phyloP scores from a whole-genome alignment of 2,329 filamentous ascomycete genomes.

The Neophaeococcomyces aloes region DNA sequence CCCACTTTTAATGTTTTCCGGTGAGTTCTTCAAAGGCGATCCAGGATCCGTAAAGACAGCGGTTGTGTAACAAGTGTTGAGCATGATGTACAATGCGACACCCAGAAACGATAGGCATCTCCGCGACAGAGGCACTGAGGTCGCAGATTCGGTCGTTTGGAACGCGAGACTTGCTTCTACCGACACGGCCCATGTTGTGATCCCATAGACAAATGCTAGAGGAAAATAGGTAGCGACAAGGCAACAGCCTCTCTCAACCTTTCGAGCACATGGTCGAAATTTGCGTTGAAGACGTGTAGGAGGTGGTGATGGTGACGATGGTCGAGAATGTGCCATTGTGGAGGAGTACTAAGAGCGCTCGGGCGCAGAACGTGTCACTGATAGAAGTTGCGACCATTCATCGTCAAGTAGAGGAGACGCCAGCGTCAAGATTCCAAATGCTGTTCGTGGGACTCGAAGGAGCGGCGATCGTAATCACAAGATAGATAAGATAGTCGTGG shows the following conservation, averaged over 20 bases:
- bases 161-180: constrained; percentile 64
- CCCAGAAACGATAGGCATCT: constrained; percentile 50
- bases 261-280: constrained; percentile 33
- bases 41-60: constrained; percentile 91
- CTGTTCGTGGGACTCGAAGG: no score
- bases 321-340: constrained; percentile 21
- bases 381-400: no score
- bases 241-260: constrained; percentile 75
- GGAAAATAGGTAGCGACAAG: constrained; percentile 69
- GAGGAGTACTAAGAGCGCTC: not conserved
- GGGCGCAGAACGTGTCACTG: no score
- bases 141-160: constrained; percentile 10
- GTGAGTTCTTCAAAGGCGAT: constrained; percentile 38
- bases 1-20: constrained; percentile 22
- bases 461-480: no score
- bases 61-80: constrained; percentile 81
- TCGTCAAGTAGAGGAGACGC: no score
- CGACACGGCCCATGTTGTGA: constrained; percentile 92
- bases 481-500: no score
- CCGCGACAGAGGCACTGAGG: constrained; percentile 29
- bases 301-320: constrained; percentile 27
- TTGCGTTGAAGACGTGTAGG: constrained; percentile 33
- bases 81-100: constrained; percentile 60
- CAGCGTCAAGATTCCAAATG: no score
- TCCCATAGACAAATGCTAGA: constrained; percentile 74